Evolutionary conservation across 768 basidiomycete genomes (phyloP).

Genomic region (Calvatia gigantea): DNA sequence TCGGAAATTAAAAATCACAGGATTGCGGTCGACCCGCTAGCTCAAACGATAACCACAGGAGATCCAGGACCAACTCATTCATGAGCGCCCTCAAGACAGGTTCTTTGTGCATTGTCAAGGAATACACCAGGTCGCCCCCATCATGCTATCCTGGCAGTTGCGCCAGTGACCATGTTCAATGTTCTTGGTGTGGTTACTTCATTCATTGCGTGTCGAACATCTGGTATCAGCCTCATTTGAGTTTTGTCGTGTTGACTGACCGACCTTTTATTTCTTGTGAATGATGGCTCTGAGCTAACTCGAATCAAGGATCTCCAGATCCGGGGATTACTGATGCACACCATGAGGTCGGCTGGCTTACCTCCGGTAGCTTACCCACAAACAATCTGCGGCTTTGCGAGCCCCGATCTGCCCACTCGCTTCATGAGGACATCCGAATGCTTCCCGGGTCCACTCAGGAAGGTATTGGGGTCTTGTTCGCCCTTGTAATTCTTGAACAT

Average conservation of each 20-base stretch:
- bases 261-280: conserved; percentile 19
- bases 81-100: conserved; percentile 1
- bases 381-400: too few species aligned
- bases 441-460: too few species aligned
- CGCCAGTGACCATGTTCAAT: conserved; percentile 20
- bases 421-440: too few species aligned
- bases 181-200: conserved; percentile 16
- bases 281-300: conserved; percentile 10
- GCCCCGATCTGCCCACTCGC: too few species aligned
- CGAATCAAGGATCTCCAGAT: conserved; percentile 18
- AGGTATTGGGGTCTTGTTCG: too few species aligned
- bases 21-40: too few species aligned
- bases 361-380: too few species aligned
- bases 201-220: neutral
- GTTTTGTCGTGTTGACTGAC: conserved; percentile 19
- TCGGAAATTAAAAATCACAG: too few species aligned
- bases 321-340: conserved; percentile 22
- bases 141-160: conserved; percentile 19
- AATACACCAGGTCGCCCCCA: conserved; percentile 16
- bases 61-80: too few species aligned
- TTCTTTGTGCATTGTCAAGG: neutral
- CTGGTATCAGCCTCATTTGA: neutral
- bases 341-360: conserved; percentile 17
- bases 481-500: too few species aligned
- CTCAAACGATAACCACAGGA: too few species aligned